These are phyloP conservation scores for Exophiala sp. DNA, from an alignment of 2,329 filamentous ascomycete species.

Conservation along the genomic window DNA sequence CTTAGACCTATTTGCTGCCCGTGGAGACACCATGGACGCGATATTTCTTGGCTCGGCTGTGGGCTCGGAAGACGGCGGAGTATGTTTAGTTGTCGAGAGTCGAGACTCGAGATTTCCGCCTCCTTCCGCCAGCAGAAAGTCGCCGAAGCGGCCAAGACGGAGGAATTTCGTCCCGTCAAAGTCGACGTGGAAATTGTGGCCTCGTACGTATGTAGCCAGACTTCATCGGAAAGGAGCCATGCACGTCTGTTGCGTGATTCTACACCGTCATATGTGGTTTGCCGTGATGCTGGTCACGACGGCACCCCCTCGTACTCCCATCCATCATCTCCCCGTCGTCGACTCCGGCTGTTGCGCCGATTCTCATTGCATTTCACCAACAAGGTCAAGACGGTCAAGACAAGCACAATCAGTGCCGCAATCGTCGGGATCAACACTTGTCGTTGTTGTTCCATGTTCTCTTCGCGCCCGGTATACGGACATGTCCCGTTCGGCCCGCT, in stretches of 20 bases:
- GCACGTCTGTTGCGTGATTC: no score
- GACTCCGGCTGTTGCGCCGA: slow-evolving; percentile 47
- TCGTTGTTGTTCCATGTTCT: slow-evolving; percentile 40
- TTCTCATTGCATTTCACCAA: slow-evolving; percentile 62
- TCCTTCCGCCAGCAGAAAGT: slow-evolving; percentile 6
- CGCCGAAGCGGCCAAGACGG: slow-evolving; percentile 11
- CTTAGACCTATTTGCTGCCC: not conserved
- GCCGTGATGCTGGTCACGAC: slow-evolving; percentile 30
- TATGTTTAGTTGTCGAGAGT: not conserved
- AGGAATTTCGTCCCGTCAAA: slow-evolving; percentile 2
- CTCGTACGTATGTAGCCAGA: not conserved
- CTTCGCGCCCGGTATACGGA: slow-evolving; percentile 47
- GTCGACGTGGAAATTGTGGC: not conserved
- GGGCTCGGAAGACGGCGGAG: not conserved
- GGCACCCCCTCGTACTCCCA: slow-evolving; percentile 67
- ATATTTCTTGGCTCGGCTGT: no score
- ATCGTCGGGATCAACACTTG: slow-evolving; percentile 57
- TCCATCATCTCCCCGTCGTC: slow-evolving; percentile 47
- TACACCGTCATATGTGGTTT: not conserved
- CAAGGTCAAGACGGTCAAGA: slow-evolving; percentile 55
- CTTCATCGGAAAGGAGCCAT: not conserved
- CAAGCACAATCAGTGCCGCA: slow-evolving; percentile 56
- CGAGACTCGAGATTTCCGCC: not conserved
- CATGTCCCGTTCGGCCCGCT: slow-evolving; percentile 52
- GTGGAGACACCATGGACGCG: no score